These are phyloP conservation scores for Casuarina equisetifolia DNA, from an alignment of 306 rosid genomes.

Conservation along the genomic window DNA sequence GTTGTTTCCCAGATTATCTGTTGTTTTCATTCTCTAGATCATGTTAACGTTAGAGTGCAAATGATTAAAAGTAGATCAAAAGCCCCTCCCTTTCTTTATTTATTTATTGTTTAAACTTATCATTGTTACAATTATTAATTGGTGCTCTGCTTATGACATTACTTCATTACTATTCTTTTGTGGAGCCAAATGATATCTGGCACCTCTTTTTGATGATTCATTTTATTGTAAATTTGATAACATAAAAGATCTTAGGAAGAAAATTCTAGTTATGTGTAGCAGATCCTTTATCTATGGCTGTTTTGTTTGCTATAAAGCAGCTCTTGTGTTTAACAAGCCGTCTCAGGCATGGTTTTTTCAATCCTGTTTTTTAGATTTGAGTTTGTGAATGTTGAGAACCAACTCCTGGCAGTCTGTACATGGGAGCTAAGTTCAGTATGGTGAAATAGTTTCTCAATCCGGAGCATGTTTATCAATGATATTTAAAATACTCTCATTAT, in stretches of 20 bases:
- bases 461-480: neutral
- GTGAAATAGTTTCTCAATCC: neutral
- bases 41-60: neutral
- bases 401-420: neutral
- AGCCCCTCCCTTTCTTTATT: neutral
- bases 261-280: neutral
- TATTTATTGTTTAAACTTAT: neutral
- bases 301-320: neutral
- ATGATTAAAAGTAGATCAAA: neutral
- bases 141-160: neutral
- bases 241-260: neutral
- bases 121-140: slow-evolving; percentile 1
- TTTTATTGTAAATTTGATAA: neutral
- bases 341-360: neutral
- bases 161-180: neutral
- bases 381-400: neutral
- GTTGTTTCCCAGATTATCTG: slow-evolving; percentile 3
- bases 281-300: neutral
- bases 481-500: neutral
- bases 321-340: neutral
- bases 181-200: neutral
- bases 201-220: neutral
- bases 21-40: neutral
- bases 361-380: neutral
- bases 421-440: neutral